Percentiles rank a stretch among this genome's conserved stretches.
These are phyloP conservation scores for Aspergillus nomiae DNA, from an alignment of 2,329 filamentous ascomycete species.

Conservation along the genomic window DNA sequence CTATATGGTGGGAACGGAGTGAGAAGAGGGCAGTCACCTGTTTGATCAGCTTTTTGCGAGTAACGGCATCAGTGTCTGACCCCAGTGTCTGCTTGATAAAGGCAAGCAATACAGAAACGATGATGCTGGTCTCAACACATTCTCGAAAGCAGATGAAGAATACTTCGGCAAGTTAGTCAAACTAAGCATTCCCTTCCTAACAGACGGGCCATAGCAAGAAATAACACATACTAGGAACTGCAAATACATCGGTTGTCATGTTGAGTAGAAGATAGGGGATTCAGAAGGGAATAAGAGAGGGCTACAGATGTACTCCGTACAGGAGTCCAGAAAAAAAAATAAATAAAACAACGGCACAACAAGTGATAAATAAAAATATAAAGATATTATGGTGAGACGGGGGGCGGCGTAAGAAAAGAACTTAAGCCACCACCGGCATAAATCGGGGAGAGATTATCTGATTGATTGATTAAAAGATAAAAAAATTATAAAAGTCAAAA, in stretches of 20 bases:
- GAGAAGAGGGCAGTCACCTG: slow-evolving; percentile 51
- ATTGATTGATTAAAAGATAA: slow-evolving; percentile 3
- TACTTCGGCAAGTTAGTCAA: slow-evolving; percentile 45
- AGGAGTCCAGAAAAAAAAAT: background rate
- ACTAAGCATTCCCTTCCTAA: no score
- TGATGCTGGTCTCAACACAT: slow-evolving; percentile 78
- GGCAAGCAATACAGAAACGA: slow-evolving; percentile 82
- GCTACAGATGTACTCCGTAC: background rate
- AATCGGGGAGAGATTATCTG: slow-evolving; percentile 3
- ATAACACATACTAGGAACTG: slow-evolving; percentile 16
- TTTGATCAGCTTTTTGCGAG: slow-evolving; percentile 68
- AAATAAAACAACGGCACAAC: background rate
- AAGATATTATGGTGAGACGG: background rate
- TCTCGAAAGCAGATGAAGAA: slow-evolving; percentile 93
- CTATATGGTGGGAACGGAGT: background rate
- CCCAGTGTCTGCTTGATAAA: slow-evolving; percentile 82
- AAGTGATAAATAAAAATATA: background rate
- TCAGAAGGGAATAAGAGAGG: background rate
- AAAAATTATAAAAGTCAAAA: background rate
- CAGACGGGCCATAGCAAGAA: background rate
- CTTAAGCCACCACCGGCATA: background rate
- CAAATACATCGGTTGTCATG: slow-evolving; percentile 19
- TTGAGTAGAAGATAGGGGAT: background rate
- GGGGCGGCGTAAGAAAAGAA: no score
- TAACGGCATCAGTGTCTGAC: slow-evolving; percentile 59